phyloP scores from a whole-genome alignment of 208 protist genomes.

The Leishmania lainsoni region DNA sequence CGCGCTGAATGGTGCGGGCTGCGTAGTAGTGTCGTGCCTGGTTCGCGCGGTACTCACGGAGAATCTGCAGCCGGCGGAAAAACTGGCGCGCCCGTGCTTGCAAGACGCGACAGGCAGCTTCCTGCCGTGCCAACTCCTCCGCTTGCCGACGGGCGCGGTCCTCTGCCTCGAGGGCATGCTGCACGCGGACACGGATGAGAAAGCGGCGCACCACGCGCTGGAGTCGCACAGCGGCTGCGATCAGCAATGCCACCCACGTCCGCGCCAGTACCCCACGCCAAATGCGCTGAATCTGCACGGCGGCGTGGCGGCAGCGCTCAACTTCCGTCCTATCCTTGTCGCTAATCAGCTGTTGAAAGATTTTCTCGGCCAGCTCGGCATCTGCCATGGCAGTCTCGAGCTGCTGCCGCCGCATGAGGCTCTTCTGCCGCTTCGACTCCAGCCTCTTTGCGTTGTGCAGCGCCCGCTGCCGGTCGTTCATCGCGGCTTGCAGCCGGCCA shows the following conservation, averaged over 20 bases:
- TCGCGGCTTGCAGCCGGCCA: slow-evolving; percentile 11
- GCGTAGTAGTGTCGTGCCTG: slow-evolving; percentile 60
- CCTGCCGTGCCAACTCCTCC: slow-evolving; percentile 45
- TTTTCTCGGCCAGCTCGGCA: slow-evolving; percentile 53
- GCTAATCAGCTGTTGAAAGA: slow-evolving; percentile 75
- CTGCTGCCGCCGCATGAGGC: slow-evolving; percentile 35
- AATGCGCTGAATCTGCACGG: slow-evolving; percentile 68
- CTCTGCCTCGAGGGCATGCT: slow-evolving; percentile 44
- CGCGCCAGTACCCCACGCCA: slow-evolving; percentile 81
- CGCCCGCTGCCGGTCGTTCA: slow-evolving; percentile 25
- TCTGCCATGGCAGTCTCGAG: slow-evolving; percentile 56
- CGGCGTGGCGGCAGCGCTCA: slow-evolving; percentile 52
- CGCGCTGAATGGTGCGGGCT: slow-evolving; percentile 80
- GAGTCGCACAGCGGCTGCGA: slow-evolving; percentile 47
- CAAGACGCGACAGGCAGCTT: slow-evolving; percentile 53
- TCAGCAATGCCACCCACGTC: slow-evolving; percentile 52
- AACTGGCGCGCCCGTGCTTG: slow-evolving; percentile 78
- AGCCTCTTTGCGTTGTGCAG: slow-evolving; percentile 23
- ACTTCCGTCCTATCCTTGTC: slow-evolving; percentile 75
- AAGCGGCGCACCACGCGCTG: slow-evolving; percentile 65
- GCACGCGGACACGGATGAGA: slow-evolving; percentile 46
- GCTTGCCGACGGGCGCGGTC: slow-evolving; percentile 32
- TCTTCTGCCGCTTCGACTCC: slow-evolving; percentile 30
- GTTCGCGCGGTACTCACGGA: slow-evolving; percentile 49
- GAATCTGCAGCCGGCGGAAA: slow-evolving; percentile 64